These are phyloP conservation scores for Colletotrichum sp. DNA, from an alignment of 2,329 filamentous ascomycete genomes.

Conservation along the genomic window DNA sequence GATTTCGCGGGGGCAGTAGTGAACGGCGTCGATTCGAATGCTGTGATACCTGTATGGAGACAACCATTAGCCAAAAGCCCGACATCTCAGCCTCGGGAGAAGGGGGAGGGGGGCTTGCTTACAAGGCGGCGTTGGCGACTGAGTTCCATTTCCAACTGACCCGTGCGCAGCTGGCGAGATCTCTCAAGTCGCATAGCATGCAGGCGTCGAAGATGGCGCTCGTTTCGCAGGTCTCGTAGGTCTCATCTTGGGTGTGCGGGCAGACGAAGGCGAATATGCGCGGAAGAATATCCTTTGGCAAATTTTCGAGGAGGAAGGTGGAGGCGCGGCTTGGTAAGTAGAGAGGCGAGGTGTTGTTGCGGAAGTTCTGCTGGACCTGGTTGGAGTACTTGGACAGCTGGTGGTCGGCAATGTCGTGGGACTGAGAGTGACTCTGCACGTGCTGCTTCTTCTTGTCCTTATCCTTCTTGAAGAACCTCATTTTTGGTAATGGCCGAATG, in stretches of 20 bases:
- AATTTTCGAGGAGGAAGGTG: constrained; percentile 48
- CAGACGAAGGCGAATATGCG: constrained; percentile 84
- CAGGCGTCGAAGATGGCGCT: constrained; percentile 80
- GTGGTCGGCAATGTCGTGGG: constrained; percentile 6
- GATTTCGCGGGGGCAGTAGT: constrained; percentile 91
- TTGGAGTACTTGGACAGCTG: constrained; percentile 18
- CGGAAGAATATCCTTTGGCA: constrained; percentile 74
- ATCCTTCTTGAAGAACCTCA: constrained; percentile 19
- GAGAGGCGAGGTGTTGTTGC: constrained; percentile 14
- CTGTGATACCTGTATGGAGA: constrained; percentile 73
- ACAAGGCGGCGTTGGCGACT: constrained; percentile 63
- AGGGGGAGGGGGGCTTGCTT: constrained; percentile 52
- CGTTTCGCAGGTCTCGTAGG: constrained; percentile 83
- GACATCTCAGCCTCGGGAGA: neutral
- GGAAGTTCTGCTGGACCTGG: constrained; percentile 18
- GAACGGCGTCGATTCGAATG: constrained; percentile 90
- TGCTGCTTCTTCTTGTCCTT: constrained; percentile 24
- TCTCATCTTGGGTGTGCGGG: constrained; percentile 79
- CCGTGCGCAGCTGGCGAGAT: constrained; percentile 79
- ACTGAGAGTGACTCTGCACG: neutral
- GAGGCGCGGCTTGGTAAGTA: constrained; percentile 46
- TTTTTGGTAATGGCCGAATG: constrained; percentile 19
- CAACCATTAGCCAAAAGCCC: neutral
- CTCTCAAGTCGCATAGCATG: constrained; percentile 92
- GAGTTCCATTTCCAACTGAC: constrained; percentile 76